These are phyloP conservation scores for Gynochthodes officinalis DNA, from an alignment of 257 asterid species.

Conservation along the genomic window DNA sequence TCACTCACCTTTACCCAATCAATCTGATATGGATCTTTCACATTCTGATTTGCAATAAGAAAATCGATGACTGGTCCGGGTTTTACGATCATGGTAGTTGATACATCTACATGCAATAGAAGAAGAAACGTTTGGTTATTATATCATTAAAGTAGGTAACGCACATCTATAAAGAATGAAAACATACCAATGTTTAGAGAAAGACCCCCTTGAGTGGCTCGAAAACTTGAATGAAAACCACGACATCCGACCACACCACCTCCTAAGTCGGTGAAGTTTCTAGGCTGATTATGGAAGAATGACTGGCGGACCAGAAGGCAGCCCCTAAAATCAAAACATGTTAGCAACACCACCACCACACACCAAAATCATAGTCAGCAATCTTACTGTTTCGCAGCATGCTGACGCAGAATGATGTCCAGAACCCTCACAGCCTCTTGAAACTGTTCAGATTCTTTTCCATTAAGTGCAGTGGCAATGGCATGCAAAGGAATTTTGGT, in stretches of 20 bases:
- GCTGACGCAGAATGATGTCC: slow-evolving; percentile 56
- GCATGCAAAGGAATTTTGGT: slow-evolving; percentile 58
- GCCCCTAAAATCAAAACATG: slow-evolving; percentile 41
- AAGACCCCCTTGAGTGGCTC: too few relatives aligned
- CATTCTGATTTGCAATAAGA: slow-evolving; percentile 45
- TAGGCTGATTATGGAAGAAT: too few relatives aligned
- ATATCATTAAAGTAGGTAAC: neutral
- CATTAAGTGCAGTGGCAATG: slow-evolving; percentile 47
- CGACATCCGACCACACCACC: too few relatives aligned
- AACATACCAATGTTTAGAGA: too few relatives aligned
- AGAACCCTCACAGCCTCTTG: slow-evolving; percentile 80
- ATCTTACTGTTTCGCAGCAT: slow-evolving; percentile 56
- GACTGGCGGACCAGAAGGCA: slow-evolving; percentile 49
- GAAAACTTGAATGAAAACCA: too few relatives aligned
- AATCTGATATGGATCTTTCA: slow-evolving; percentile 32
- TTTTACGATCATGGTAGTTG: slow-evolving; percentile 64
- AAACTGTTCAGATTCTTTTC: slow-evolving; percentile 58
- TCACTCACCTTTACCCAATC: slow-evolving; percentile 59
- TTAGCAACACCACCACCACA: neutral
- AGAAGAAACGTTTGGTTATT: slow-evolving; percentile 3
- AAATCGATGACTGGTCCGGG: slow-evolving; percentile 65
- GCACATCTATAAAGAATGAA: too few relatives aligned
- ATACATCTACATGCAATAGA: slow-evolving; percentile 39
- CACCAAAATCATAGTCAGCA: neutral
- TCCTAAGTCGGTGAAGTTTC: too few relatives aligned